These are phyloP conservation scores for Discostella pseudostelligera DNA, from an alignment of 108 stramenopile genomes.

Conservation along the genomic window DNA sequence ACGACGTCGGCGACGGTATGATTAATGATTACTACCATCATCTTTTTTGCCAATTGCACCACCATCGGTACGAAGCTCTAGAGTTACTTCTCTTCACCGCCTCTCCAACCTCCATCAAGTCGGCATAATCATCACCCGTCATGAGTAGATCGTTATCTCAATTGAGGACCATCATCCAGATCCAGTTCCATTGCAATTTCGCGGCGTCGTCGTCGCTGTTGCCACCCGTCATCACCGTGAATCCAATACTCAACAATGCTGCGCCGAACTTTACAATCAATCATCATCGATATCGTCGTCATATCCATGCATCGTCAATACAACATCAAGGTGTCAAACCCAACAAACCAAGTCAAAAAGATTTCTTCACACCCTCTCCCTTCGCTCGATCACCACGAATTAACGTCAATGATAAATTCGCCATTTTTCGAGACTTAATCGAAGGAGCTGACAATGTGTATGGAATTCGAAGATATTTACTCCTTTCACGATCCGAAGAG, in stretches of 20 bases:
- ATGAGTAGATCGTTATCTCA: neutral
- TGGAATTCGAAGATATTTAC: constrained; percentile 27
- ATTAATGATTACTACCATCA: too few relatives aligned
- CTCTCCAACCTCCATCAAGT: too few relatives aligned
- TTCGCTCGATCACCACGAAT: constrained; percentile 31
- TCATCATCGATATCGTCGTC: neutral
- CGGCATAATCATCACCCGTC: too few relatives aligned
- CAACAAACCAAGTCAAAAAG: constrained; percentile 6
- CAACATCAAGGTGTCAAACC: neutral
- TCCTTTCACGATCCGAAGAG: constrained; percentile 20
- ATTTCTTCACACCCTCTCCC: constrained; percentile 42
- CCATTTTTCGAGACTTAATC: constrained; percentile 28
- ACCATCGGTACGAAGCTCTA: too few relatives aligned
- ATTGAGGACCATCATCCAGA: neutral
- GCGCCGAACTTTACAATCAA: too few relatives aligned
- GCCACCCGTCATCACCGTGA: neutral
- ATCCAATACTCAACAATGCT: neutral
- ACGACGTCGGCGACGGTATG: too few relatives aligned
- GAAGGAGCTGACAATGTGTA: constrained; percentile 29
- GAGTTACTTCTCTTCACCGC: too few relatives aligned
- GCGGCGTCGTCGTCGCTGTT: too few relatives aligned
- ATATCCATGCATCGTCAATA: constrained; percentile 7
- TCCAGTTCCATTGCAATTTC: neutral
- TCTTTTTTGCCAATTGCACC: too few relatives aligned
- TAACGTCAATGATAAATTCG: constrained; percentile 20